Base-by-base conservation (phyloP, 179 eudicot species). In the Actinidia chinensis region DNA sequence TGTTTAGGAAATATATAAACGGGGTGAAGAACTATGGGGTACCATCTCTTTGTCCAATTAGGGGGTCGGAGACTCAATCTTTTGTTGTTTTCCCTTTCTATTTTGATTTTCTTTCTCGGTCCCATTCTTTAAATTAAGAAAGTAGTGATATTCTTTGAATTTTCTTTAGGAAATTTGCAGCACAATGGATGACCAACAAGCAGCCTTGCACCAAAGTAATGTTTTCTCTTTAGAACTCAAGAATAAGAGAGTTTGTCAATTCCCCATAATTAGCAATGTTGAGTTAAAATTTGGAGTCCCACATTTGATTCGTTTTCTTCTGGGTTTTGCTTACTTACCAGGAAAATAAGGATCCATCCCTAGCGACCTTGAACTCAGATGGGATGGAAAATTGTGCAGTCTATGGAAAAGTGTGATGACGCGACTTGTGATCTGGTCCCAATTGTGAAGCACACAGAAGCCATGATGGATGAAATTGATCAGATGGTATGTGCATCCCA, bases 391-490 rank as follows among this genome's bases (percentile, higher is more conserved):
- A 66, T 66, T 33, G 5, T 66, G 28, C 73, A 36, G 40, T 22
- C 36, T 33, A 40, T 66, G 63, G 64, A 52, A n/a, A 20, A 65
- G 3, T 33, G 1, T n/a, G 63, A 36, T 20, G 33, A 33, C 28
- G 48, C 50, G 33, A 17, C 40, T 22, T 33, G 51, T 50, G 73
- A 48, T 6, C 51, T 15, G 9, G 47, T 66, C 42, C 73, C 79
- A n/a, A 66, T 76, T 8, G 72, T 76, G 79, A 66, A 40, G 63
- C 64, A 76, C 78, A 76, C 78, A 28, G 79, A 76, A 36, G 79
- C 73, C 6, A 66, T 65, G 79, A 50, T 76, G 79, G 72, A 76
- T 76, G 79, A 76, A 52, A 52, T 50, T 65, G 73, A 76, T 66
- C 20, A 6, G 64, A 9, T 66, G 73, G 79, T 76, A 50, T 33